These are phyloP conservation scores for Rhodotorula kratochvilovae DNA, from an alignment of 768 basidiomycete species.

Conservation along the genomic window DNA sequence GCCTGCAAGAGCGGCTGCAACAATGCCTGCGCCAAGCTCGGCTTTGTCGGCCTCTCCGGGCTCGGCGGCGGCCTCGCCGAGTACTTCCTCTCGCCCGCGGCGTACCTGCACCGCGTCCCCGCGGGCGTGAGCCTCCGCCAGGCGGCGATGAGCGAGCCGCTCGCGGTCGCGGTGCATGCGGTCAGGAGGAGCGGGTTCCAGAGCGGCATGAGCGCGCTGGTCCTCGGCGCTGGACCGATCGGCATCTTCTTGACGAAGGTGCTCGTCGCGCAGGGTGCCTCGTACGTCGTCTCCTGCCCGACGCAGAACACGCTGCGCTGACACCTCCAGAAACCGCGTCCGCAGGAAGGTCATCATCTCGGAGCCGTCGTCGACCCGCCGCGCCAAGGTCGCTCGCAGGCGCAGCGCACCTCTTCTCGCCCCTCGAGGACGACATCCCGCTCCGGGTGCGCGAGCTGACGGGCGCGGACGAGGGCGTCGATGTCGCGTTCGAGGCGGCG, in stretches of 20 bases:
- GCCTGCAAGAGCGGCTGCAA: constrained; percentile 48
- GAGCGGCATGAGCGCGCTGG: constrained; percentile 50
- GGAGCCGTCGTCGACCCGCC: constrained; percentile 51
- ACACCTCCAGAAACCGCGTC: background rate
- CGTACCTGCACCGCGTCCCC: constrained; percentile 51
- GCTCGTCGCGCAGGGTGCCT: constrained; percentile 47
- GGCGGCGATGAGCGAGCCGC: constrained; percentile 54
- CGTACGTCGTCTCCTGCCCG: constrained; percentile 25
- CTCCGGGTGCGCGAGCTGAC: constrained; percentile 45
- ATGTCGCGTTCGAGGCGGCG: constrained; percentile 55
- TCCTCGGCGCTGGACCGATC: constrained; percentile 50
- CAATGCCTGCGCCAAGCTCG: constrained; percentile 34
- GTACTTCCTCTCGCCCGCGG: constrained; percentile 48
- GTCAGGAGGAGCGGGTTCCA: constrained; percentile 51
- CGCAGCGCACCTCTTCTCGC: constrained; percentile 51
- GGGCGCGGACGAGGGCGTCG: constrained; percentile 48
- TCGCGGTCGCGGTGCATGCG: constrained; percentile 54
- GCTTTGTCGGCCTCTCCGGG: constrained; percentile 33
- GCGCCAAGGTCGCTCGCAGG: constrained; percentile 50
- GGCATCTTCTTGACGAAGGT: constrained; percentile 51
- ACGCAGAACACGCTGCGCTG: constrained; percentile 18
- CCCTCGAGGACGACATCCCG: constrained; percentile 45
- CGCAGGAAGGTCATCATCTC: constrained; percentile 49
- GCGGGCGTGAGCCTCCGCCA: constrained; percentile 49
- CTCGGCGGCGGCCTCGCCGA: constrained; percentile 52